These are phyloP conservation scores for Rubia yunnanensis DNA, from an alignment of 257 asterid species.

Conservation along the genomic window DNA sequence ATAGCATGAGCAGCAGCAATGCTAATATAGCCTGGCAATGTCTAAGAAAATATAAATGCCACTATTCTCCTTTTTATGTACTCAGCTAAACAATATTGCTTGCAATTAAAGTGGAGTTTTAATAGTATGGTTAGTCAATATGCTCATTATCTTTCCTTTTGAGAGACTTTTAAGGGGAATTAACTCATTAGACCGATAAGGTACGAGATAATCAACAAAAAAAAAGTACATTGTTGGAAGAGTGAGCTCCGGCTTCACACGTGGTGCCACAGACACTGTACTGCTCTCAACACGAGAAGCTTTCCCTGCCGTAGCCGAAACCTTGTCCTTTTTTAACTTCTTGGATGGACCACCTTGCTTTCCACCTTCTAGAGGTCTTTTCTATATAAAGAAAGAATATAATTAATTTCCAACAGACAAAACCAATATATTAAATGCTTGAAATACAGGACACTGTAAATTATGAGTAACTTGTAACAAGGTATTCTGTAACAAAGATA, in stretches of 20 bases:
- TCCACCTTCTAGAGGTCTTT: slow-evolving; percentile 63
- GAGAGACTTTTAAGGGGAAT: neutral
- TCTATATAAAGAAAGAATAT: slow-evolving; percentile 33
- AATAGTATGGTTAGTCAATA: neutral
- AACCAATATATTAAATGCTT: neutral
- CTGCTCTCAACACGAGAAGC: slow-evolving; percentile 64
- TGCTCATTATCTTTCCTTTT: neutral
- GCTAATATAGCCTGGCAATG: neutral
- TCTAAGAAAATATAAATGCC: neutral
- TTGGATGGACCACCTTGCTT: slow-evolving; percentile 67
- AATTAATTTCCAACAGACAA: neutral
- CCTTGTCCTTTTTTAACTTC: slow-evolving; percentile 80
- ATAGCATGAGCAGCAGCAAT: neutral
- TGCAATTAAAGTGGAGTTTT: neutral
- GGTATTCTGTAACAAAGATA: neutral
- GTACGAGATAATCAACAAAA: neutral
- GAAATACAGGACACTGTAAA: neutral
- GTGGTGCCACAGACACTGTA: slow-evolving; percentile 62
- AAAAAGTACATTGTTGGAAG: slow-evolving; percentile 60
- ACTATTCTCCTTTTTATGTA: neutral
- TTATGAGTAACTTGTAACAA: neutral
- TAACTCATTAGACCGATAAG: neutral
- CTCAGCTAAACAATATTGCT: neutral
- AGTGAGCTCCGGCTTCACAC: slow-evolving; percentile 82
- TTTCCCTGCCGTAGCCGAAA: slow-evolving; percentile 55